Conservation (phyloP, 331 rosid species). For the Stylosanthes scabra region DNA sequence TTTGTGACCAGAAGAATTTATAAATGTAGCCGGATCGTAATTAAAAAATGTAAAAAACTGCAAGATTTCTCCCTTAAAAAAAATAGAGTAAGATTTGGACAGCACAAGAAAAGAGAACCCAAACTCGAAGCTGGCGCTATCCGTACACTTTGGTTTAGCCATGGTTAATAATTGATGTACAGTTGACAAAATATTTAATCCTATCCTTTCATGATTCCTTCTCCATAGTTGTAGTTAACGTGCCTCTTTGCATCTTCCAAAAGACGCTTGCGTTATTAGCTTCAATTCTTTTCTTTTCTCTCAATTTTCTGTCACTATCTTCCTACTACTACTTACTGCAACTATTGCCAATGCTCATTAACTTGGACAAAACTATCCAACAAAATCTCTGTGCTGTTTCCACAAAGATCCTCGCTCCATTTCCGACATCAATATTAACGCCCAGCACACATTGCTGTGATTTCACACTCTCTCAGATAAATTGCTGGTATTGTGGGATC, state of each 20-base stretch:
- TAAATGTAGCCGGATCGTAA: too few relatives aligned
- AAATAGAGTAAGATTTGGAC: background rate
- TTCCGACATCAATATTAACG: background rate
- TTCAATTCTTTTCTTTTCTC: background rate
- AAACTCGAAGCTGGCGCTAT: constrained; percentile 50
- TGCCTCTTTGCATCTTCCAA: constrained; percentile 70
- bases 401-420: constrained; percentile 8
- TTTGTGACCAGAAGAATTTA: too few relatives aligned
- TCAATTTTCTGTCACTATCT: constrained; percentile 10
- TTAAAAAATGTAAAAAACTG: too few relatives aligned
- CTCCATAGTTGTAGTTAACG: background rate
- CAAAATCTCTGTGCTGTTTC: constrained; percentile 3
- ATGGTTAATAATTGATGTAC: too few relatives aligned
- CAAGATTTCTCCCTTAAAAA: too few relatives aligned
- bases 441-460: background rate
- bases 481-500: background rate
- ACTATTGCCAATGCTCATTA: background rate
- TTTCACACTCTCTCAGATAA: background rate
- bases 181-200: constrained; percentile 19
- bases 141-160: constrained; percentile 35
- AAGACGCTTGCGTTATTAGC: constrained; percentile 44
- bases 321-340: background rate
- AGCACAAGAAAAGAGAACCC: background rate
- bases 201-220: constrained; percentile 37
- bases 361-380: constrained; percentile 1